Base-by-base conservation (phyloP, 306 rosid species). In the Parietaria judaica region DNA sequence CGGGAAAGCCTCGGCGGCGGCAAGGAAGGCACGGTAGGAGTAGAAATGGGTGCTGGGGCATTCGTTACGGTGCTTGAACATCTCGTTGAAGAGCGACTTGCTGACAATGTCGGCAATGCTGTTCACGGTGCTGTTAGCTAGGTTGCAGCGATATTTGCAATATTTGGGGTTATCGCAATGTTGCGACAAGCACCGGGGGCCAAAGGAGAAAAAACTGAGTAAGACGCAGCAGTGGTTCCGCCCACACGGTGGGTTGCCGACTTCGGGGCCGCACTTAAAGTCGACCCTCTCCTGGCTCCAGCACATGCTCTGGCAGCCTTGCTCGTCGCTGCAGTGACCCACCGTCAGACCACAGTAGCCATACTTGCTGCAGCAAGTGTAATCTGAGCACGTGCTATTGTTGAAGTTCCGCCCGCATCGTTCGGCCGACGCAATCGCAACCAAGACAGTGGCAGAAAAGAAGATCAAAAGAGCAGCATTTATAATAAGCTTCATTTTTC, bases 21-120 rank as follows among this genome's bases (percentile, higher is more conserved):
- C 2, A 7, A 84, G 49, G 78, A 87, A 81, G 36, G 86, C 91
- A 14, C 74, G 75, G 16, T 84, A 87, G 4, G 71, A 71, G 64
- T 84, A 84, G 34, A 82, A 87, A 1, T 88, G 84, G 5, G 9
- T 41, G 12, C 61, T 72, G 0, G 43, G 57, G 60, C 95, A 84
- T n/a, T n/a, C n/a, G n/a, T n/a, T n/a, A n/a, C n/a, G n/a, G n/a
- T n/a, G n/a, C n/a, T n/a, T n/a, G n/a, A 87, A 84, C 81, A 82
- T 67, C 47, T 66, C 51, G 31, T 79, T 50, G 48, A 77, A 87
- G 43, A 62, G 36, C n/a, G 71, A 10, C 5, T 35, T 36, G 3
- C 54, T 44, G 14, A 61, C 31, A 8, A 78, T 3, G 6, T 74
- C 57, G 17, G 74, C 59, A 53, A 80, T 36, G 60, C 73, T 17